Conservation (phyloP, 2,329 filamentous ascomycete species). For the Beauveria asiatica region DNA sequence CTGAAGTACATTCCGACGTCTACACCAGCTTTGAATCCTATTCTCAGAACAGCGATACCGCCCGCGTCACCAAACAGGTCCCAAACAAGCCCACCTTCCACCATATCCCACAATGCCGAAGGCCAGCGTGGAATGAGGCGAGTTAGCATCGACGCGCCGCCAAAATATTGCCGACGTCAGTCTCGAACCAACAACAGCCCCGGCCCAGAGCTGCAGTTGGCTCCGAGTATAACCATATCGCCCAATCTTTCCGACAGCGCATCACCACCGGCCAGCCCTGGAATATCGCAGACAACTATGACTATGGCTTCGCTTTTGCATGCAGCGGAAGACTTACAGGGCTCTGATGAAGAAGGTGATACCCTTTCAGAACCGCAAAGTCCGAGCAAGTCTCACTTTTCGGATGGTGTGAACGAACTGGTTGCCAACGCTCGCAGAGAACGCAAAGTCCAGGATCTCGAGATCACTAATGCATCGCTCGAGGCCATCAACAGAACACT, state of each 20-base stretch:
- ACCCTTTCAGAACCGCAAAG: slow-evolving; percentile 37
- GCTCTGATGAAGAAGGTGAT: slow-evolving; percentile 23
- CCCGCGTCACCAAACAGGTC: slow-evolving; percentile 21
- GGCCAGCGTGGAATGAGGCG: slow-evolving; percentile 26
- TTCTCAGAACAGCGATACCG: slow-evolving; percentile 15
- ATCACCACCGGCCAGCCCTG: slow-evolving; percentile 29
- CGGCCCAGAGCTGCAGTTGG: slow-evolving; percentile 27
- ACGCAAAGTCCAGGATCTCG: slow-evolving; percentile 88
- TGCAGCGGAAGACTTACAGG: slow-evolving; percentile 42
- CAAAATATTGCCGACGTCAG: slow-evolving; percentile 27
- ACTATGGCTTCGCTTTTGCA: slow-evolving; percentile 50
- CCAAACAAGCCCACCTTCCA: slow-evolving; percentile 30
- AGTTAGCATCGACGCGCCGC: slow-evolving; percentile 34
- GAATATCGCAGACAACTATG: slow-evolving; percentile 26
- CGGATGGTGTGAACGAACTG: slow-evolving; percentile 61
- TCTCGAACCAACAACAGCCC: slow-evolving; percentile 33
- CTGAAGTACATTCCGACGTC: slow-evolving; percentile 29
- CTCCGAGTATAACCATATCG: slow-evolving; percentile 26
- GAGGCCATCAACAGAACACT: slow-evolving; percentile 91
- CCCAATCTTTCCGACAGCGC: slow-evolving; percentile 27
- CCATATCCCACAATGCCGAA: slow-evolving; percentile 14
- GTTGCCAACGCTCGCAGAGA: slow-evolving; percentile 85
- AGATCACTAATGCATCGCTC: slow-evolving; percentile 93
- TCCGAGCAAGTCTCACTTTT: slow-evolving; percentile 47
- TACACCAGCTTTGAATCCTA: slow-evolving; percentile 16